Evolutionary conservation across 2,329 filamentous ascomycete species (phyloP), one percentile per base, ranked within the genome.

Genomic region (Aspergillus ustus): DNA sequence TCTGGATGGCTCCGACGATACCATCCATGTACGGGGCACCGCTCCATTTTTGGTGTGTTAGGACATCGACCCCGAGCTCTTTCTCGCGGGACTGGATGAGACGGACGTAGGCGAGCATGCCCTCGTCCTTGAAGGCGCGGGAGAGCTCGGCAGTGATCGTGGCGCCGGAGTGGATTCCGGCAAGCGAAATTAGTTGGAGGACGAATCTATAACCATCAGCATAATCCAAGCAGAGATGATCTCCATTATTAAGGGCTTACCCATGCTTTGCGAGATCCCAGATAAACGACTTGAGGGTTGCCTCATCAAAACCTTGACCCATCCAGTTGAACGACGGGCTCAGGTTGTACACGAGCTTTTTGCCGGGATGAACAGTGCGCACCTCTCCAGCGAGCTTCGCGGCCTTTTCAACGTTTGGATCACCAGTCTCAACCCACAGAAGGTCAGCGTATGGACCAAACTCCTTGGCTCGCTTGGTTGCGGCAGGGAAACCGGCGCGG

Each of bases 251-350:
- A 28, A 11, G 7, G 29, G 87, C 87, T 73, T 89, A 94, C 63
- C 94, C 94, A 70, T 97, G 91, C 74, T 89, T 88, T 8, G 93
- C 95, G 67, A 99, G 87, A 76, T 98, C 94, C 94, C 94, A 98
- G 70, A 99, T 91, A 77, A 99, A 99, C 6, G 87, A 92, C 80
- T 91, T 92, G 59, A 99, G 84, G 6, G 90, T 89, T 63, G 87
- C 88, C 66, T 93, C 88, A 3, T 86, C 89, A 79, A 98, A 99
- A 31, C 94, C 95, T 75, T 98, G 93, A 11, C 88, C 88, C 87
- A 96, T 95, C 95, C 95, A 99, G 83, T 99, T 98, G 85, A 99
- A 99, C 8, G 92, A 96, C 1, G 95, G 95, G 4, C 90, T 93
- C 1, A 99, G 85, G 80, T 99, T 99, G 82, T 99, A 99, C 0